Percentiles rank a stretch among this genome's conserved stretches.
These are phyloP conservation scores for Turritis glabra DNA, from an alignment of 345 rosid species.

Conservation along the genomic window DNA sequence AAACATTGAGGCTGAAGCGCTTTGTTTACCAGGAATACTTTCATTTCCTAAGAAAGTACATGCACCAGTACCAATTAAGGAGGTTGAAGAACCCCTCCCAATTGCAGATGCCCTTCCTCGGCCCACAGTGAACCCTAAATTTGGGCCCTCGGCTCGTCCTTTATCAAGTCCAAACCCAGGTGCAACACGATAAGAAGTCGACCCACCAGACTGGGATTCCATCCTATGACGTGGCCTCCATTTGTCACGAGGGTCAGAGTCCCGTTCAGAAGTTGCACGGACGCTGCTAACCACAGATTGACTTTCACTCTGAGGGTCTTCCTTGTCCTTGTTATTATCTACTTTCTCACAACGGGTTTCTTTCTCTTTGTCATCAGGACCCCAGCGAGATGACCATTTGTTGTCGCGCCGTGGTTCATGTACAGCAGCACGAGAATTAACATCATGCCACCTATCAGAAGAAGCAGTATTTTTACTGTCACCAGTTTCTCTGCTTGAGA, in stretches of 20 bases:
- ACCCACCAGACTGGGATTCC: conserved; percentile 62
- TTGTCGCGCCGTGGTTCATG: conserved; percentile 79
- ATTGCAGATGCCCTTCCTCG: conserved; percentile 58
- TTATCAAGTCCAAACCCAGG: conserved; percentile 84
- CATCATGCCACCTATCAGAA: conserved; percentile 76
- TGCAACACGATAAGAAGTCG: conserved; percentile 67
- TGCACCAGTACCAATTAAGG: conserved; percentile 32
- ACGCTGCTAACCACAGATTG: conserved; percentile 45
- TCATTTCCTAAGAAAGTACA: conserved; percentile 12
- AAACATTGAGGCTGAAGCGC: conserved; percentile 36
- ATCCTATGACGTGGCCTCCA: conserved; percentile 97
- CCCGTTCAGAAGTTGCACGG: conserved; percentile 63
- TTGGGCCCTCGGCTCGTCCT: conserved; percentile 68
- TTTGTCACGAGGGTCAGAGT: conserved; percentile 82
- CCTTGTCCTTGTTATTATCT: conserved; percentile 65
- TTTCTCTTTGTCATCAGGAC: conserved; percentile 92
- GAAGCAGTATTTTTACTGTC: conserved; percentile 58
- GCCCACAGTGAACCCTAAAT: conserved; percentile 66
- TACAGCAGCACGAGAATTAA: conserved; percentile 61
- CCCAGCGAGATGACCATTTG: conserved; percentile 99
- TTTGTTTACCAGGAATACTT: conserved; percentile 34
- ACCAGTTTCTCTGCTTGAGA: conserved; percentile 39
- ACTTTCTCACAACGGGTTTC: conserved; percentile 63
- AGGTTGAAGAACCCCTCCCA: conserved; percentile 36
- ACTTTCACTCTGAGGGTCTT: conserved; percentile 59